Evolutionary conservation across 2,329 filamentous ascomycete species (phyloP).

Genomic region (Geosmithia putterillii): DNA sequence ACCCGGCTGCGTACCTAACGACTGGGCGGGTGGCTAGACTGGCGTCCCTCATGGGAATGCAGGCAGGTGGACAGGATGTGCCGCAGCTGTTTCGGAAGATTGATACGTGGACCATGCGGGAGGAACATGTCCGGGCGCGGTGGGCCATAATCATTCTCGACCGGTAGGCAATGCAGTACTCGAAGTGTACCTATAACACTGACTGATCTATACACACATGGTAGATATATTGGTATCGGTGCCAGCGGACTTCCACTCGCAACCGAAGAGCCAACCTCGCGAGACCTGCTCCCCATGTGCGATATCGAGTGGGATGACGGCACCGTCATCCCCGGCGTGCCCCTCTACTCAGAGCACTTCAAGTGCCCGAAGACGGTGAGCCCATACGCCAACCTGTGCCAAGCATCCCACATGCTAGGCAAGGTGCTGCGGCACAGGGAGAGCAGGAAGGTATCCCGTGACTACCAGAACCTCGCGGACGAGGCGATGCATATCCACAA

Average conservation of each 20-base stretch:
- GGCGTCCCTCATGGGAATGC: slow-evolving; percentile 6
- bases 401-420: slow-evolving; percentile 8
- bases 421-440: slow-evolving; percentile 7
- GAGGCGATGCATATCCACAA: slow-evolving; percentile 8
- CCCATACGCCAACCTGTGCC: slow-evolving; percentile 6
- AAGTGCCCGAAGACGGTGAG: slow-evolving; percentile 5
- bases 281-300: slow-evolving; percentile 7
- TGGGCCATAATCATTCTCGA: slow-evolving; percentile 10
- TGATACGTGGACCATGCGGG: slow-evolving; percentile 7
- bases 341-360: slow-evolving; percentile 7
- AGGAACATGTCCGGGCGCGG: slow-evolving; percentile 9
- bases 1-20: slow-evolving; percentile 9
- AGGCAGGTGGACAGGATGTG: slow-evolving; percentile 1
- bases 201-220: too few relatives aligned
- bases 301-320: slow-evolving; percentile 9
- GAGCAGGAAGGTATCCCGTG: background rate
- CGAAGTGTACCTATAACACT: too few relatives aligned
- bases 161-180: slow-evolving; percentile 2
- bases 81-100: slow-evolving; percentile 6
- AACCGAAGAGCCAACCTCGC: slow-evolving; percentile 4
- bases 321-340: slow-evolving; percentile 6
- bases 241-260: slow-evolving; percentile 3
- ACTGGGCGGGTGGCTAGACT: slow-evolving; percentile 8
- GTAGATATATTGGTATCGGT: slow-evolving; percentile 4
- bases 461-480: background rate